Evolutionary conservation across 1,139 yeast species (phyloP).

Genomic region (Kodamaea alishanica): DNA sequence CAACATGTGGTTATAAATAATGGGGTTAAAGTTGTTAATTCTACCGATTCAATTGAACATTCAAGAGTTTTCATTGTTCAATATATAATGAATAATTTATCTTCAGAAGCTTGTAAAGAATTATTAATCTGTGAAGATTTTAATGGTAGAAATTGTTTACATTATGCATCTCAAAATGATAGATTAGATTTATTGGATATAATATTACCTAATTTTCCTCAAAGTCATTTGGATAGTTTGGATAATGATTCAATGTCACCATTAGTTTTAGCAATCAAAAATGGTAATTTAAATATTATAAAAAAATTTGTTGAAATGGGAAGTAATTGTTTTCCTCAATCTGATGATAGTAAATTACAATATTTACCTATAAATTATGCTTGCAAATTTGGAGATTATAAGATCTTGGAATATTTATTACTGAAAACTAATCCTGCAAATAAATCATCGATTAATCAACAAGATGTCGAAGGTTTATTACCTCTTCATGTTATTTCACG

Average conservation of each 20-base stretch:
- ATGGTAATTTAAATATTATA: conserved; percentile 57
- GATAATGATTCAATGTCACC: conserved; percentile 82
- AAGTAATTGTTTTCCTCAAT: conserved; percentile 54
- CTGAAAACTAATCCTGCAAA: conserved; percentile 26
- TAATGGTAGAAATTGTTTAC: conserved; percentile 81
- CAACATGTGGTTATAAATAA: conserved; percentile 39
- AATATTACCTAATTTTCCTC: conserved; percentile 40
- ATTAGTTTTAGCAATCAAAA: conserved; percentile 70
- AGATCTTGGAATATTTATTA: conserved; percentile 61
- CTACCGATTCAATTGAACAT: conserved; percentile 41
- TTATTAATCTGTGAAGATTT: conserved; percentile 48
- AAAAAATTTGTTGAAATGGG: conserved; percentile 42
- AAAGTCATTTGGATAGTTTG: conserved; percentile 43
- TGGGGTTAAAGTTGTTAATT: conserved; percentile 43
- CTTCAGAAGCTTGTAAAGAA: conserved; percentile 18
- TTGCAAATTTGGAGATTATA: conserved; percentile 77
- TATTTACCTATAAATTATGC: conserved; percentile 88
- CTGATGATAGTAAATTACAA: conserved; percentile 47
- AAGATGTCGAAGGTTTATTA: conserved; percentile 82
- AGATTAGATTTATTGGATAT: conserved; percentile 52
- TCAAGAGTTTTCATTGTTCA: conserved; percentile 39
- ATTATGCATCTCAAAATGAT: conserved; percentile 78
- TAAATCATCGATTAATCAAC: conserved; percentile 39
- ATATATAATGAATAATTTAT: conserved; percentile 27
- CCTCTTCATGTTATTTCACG: conserved; percentile 89